Evolutionary conservation across 1,284 basidiomycete genomes (phyloP).

Genomic region (Microbotryum saponariae): DNA sequence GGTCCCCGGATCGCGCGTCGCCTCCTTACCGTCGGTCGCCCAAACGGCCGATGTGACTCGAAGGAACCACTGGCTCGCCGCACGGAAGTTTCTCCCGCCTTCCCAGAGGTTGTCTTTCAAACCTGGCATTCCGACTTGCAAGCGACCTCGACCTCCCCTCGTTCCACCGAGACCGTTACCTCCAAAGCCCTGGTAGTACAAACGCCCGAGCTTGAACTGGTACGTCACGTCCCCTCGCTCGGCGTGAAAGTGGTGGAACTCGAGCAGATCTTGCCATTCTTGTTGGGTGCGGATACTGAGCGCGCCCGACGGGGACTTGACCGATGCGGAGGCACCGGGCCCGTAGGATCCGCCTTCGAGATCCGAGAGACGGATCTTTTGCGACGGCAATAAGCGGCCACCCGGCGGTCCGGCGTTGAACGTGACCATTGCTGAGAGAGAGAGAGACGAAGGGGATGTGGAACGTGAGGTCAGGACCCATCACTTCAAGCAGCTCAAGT

Average conservation of each 20-base stretch:
- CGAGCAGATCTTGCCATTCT: slow-evolving; percentile 39
- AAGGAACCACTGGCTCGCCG: slow-evolving; percentile 72
- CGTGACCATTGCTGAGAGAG: slow-evolving; percentile 54
- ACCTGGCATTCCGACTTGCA: slow-evolving; percentile 8
- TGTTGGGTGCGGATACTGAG: slow-evolving; percentile 27
- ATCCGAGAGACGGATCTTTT: slow-evolving; percentile 77
- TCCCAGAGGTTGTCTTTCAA: slow-evolving; percentile 26
- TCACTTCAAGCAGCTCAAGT: too few relatives aligned
- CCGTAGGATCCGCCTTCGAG: slow-evolving; percentile 85
- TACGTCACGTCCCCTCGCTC: slow-evolving; percentile 71
- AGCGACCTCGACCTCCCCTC: slow-evolving; percentile 43
- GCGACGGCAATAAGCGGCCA: slow-evolving; percentile 74
- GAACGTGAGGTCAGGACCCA: too few relatives aligned
- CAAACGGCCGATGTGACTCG: slow-evolving; percentile 72
- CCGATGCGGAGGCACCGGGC: slow-evolving; percentile 63
- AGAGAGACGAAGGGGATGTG: background rate
- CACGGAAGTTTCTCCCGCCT: slow-evolving; percentile 52
- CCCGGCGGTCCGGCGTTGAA: slow-evolving; percentile 84
- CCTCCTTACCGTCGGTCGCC: slow-evolving; percentile 45
- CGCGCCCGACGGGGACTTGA: slow-evolving; percentile 20
- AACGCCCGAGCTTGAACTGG: slow-evolving; percentile 76
- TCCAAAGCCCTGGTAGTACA: slow-evolving; percentile 91
- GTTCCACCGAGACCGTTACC: slow-evolving; percentile 79
- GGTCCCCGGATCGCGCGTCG: slow-evolving; percentile 11
- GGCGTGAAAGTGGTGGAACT: slow-evolving; percentile 60